Evolutionary conservation across 768 basidiomycete species (phyloP).

Genomic region (Mycena capillaripes): DNA sequence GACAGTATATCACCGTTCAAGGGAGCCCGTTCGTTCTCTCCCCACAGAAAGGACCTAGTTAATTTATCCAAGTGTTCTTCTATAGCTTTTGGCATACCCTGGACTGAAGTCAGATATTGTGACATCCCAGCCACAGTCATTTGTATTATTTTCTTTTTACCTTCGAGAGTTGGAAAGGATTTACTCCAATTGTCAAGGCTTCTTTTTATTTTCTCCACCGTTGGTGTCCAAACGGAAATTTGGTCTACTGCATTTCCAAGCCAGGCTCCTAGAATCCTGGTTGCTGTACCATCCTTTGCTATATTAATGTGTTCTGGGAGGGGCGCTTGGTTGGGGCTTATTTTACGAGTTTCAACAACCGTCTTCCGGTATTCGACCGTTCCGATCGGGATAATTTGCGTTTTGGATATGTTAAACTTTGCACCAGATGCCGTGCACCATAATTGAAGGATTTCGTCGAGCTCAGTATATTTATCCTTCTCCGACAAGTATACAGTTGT

Average conservation of each 20-base stretch:
- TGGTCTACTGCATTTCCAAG: not conserved
- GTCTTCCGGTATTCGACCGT: not conserved
- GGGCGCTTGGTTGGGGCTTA: not conserved
- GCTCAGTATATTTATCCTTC: not conserved
- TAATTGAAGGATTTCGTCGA: not conserved
- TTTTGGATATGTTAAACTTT: not conserved
- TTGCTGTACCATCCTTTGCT: not conserved
- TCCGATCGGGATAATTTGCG: not conserved
- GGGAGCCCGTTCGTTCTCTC: too few relatives aligned
- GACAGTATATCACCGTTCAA: too few relatives aligned
- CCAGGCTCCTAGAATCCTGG: not conserved
- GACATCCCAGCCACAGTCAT: too few relatives aligned
- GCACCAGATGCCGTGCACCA: not conserved
- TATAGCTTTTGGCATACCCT: too few relatives aligned
- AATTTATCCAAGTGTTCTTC: too few relatives aligned
- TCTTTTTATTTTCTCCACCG: too few relatives aligned
- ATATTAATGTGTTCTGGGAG: not conserved
- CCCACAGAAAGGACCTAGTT: too few relatives aligned
- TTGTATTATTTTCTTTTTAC: too few relatives aligned
- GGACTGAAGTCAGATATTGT: too few relatives aligned
- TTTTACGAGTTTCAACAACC: not conserved
- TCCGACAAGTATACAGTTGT: not conserved
- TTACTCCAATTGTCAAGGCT: too few relatives aligned
- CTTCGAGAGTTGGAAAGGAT: too few relatives aligned
- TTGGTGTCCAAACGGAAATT: too few relatives aligned